Base-by-base conservation (phyloP, 345 rosid genomes). In the Cardamine chenopodiifolia region DNA sequence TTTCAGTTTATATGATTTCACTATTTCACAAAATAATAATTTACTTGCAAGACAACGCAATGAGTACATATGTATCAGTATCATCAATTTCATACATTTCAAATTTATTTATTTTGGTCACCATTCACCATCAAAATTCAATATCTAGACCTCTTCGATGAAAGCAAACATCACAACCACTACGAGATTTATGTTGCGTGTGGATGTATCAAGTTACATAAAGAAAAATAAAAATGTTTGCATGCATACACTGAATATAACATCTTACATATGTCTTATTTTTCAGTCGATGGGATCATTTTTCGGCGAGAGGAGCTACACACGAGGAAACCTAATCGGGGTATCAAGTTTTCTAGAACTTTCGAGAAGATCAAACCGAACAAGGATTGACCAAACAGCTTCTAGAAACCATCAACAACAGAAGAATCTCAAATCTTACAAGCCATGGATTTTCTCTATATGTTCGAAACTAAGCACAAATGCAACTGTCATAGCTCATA, bases 281-380 rank as follows among this genome's bases (percentile, higher is more conserved):
- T 60, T 47, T 34, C 87, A 90, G 98, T 90, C 96, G 8, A 87
- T 85, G 18, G 88, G 86, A 10, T 92, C 96, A 12, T 92, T 90
- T 82, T 90, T 90, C 82, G 87, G 75, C 18, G 91, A 92, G 63
- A 86, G 83, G 71, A 86, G 95, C 85, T 85, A 82, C 55, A 87
- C 93, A 28, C 79, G 90, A 0, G 98, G 98, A 29, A 92, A 87
- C 76, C 87, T 88, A 22, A 86, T 90, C 11, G 98, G 98, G 45
- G 79, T 86, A 54, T 83, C 95, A 14, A 87, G 73, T 80, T 74
- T 88, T 67, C 83, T 88, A 18, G 86, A 88, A 66, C 82, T 84
- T 60, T 87, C 95, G 2, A 68, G 85, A 79, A 72, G 73, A 78
- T 87, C 98, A 20, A 75, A 73, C 13, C 71, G 90, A 79, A 54